Conservation (phyloP, 345 rosid species). For the Triadica sebifera region DNA sequence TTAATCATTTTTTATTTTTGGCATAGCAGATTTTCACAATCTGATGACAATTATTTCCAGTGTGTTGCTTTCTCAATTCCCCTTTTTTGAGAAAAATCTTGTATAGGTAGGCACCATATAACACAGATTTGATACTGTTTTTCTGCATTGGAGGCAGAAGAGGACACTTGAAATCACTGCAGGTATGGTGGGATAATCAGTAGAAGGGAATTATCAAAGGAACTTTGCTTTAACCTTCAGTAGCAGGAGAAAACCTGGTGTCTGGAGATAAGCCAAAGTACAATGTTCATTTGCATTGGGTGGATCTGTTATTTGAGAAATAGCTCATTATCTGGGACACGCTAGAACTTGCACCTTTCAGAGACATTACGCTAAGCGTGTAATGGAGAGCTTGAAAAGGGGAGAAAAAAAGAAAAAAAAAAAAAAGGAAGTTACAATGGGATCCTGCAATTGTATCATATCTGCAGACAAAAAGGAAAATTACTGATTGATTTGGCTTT, state of each 20-base stretch:
- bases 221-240: not conserved
- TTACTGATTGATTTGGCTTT: not conserved
- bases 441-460: not conserved
- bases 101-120: not conserved
- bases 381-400: not conserved
- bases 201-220: not conserved
- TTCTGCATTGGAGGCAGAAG: not conserved
- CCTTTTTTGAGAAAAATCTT: not conserved
- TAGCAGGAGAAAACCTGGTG: not conserved
- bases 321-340: not conserved
- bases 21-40: not conserved
- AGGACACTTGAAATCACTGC: not conserved
- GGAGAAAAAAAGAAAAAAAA: too few relatives aligned
- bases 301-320: not conserved
- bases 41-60: not conserved
- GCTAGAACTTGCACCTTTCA: not conserved
- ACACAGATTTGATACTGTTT: not conserved
- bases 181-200: not conserved
- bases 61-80: not conserved
- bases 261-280: not conserved
- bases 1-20: not conserved
- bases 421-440: not conserved
- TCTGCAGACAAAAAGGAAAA: not conserved
- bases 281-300: not conserved
- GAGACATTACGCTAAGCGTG: not conserved